Conservation (phyloP, 805 yeast species). For the Candida corydali region DNA sequence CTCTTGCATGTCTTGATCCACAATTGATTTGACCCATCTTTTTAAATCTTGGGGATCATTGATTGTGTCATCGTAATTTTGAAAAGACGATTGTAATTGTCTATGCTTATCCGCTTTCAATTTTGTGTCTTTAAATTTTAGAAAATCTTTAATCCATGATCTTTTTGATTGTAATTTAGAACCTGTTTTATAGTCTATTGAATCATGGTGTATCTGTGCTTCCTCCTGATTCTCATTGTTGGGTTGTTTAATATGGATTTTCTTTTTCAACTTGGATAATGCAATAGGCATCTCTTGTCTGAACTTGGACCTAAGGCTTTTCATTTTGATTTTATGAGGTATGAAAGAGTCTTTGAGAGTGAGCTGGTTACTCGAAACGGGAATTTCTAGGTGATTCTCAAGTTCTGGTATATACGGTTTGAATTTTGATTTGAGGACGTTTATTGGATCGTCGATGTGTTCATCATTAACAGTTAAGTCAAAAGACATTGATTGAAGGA, state of each 20-base stretch:
- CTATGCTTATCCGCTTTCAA: not conserved
- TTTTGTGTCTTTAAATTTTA: slow-evolving; percentile 14
- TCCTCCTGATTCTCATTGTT: not conserved
- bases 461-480: slow-evolving; percentile 7
- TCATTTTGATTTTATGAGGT: slow-evolving; percentile 5
- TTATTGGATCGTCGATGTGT: slow-evolving; percentile 6
- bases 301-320: slow-evolving; percentile 5
- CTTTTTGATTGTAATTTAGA: slow-evolving; percentile 11
- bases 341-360: slow-evolving; percentile 8
- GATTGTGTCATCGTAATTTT: slow-evolving; percentile 22
- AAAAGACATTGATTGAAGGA: not conserved
- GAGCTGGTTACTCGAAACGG: slow-evolving; percentile 4
- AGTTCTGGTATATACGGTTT: slow-evolving; percentile 9
- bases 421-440: slow-evolving; percentile 8
- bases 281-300: slow-evolving; percentile 2
- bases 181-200: not conserved
- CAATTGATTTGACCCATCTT: slow-evolving; percentile 19
- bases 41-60: slow-evolving; percentile 21
- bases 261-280: not conserved
- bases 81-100: slow-evolving; percentile 21
- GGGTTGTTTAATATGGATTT: not conserved
- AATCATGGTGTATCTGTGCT: not conserved
- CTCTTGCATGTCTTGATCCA: slow-evolving; percentile 15
- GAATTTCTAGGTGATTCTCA: slow-evolving; percentile 8
- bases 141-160: slow-evolving; percentile 23